phyloP scores from a whole-genome alignment of 192 early-diverging fungal genomes.

The Backusella mclennaniae region DNA sequence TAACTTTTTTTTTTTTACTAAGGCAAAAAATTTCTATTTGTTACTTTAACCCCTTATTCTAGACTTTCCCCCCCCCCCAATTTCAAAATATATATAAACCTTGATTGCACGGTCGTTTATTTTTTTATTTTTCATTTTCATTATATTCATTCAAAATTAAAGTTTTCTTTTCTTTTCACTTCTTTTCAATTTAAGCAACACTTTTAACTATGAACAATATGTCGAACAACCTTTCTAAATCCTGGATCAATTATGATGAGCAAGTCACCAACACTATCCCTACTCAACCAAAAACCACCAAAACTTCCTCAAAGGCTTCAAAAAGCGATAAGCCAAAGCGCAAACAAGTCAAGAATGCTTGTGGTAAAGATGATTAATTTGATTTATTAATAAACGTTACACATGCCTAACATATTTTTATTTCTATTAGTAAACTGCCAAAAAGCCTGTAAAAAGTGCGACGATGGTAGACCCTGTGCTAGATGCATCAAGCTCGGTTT shows the following conservation, averaged over 20 bases:
- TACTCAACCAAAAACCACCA: not conserved
- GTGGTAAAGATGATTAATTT: slow-evolving; percentile 54
- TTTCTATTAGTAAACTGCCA: slow-evolving; percentile 70
- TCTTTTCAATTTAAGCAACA: not conserved
- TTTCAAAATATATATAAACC: slow-evolving; percentile 2
- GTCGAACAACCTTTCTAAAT: not conserved
- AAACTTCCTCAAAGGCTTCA: not conserved
- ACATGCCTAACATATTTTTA: not conserved
- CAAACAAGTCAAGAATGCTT: slow-evolving; percentile 89
- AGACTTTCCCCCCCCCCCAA: not conserved
- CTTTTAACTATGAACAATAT: slow-evolving; percentile 8
- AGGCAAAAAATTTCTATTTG: not conserved
- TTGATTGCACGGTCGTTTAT: slow-evolving; percentile 7
- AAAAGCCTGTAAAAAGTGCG: slow-evolving; percentile 91
- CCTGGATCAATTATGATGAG: slow-evolving; percentile 10
- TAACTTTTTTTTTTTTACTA: slow-evolving; percentile 6
- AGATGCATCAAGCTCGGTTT: slow-evolving; percentile 77
- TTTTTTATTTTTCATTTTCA: not conserved
- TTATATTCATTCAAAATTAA: not conserved
- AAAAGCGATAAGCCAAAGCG: slow-evolving; percentile 41
- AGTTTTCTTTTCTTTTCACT: slow-evolving; percentile 4
- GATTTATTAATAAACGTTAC: slow-evolving; percentile 3
- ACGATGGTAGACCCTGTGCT: slow-evolving; percentile 77
- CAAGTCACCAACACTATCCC: not conserved
- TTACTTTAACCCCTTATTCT: not conserved